Conservation (phyloP, 2,329 filamentous ascomycete genomes). For the Chaetomiaceae sp. region DNA sequence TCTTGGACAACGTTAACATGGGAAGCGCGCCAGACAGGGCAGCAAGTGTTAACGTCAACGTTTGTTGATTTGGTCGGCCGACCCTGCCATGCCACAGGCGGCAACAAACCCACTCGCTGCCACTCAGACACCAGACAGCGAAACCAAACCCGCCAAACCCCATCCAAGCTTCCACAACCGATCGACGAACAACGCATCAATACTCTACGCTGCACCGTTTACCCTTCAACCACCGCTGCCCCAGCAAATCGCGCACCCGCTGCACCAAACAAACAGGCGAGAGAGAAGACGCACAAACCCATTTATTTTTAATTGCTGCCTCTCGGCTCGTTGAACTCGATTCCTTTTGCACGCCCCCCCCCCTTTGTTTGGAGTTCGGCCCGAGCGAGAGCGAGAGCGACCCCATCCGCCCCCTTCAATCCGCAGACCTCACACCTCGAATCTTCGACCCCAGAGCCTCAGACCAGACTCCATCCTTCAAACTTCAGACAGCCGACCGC, state of each 20-base stretch:
- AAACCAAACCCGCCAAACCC: slow-evolving; percentile 16
- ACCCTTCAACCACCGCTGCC: background rate
- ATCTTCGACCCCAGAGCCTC: too few relatives aligned
- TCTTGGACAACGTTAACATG: too few relatives aligned
- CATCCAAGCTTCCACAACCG: slow-evolving; percentile 8
- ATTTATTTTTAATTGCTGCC: background rate
- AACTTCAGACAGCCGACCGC: too few relatives aligned
- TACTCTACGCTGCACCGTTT: background rate
- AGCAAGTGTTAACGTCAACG: too few relatives aligned
- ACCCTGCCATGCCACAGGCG: slow-evolving; percentile 11
- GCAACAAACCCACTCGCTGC: too few relatives aligned
- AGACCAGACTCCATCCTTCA: too few relatives aligned
- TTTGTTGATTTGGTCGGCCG: slow-evolving; percentile 14
- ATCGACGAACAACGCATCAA: slow-evolving; percentile 14
- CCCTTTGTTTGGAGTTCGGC: background rate
- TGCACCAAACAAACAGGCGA: background rate
- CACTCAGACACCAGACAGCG: slow-evolving; percentile 12
- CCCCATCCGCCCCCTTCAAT: too few relatives aligned
- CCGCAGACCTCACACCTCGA: too few relatives aligned
- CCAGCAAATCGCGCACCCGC: slow-evolving; percentile 9
- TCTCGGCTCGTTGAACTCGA: background rate
- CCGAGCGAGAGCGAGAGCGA: background rate
- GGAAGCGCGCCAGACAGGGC: too few relatives aligned
- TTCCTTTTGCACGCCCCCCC: too few relatives aligned
- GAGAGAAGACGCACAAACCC: background rate